Conservation (phyloP, 2,329 filamentous ascomycete species). For the Eutypa lata region DNA sequence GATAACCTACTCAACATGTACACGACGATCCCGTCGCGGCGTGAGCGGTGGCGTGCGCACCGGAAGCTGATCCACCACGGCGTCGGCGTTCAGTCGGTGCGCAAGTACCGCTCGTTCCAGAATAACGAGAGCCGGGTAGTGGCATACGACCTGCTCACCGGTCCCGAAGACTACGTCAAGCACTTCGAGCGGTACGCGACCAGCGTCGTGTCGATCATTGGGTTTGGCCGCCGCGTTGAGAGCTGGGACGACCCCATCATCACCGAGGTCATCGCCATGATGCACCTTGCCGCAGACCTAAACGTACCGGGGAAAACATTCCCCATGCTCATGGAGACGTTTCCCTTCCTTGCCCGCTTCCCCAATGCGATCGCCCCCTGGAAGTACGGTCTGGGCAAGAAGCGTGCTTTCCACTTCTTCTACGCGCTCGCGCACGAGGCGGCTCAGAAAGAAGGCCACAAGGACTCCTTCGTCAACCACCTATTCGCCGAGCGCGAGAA, state of each 20-base stretch:
- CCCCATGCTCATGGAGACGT: slow-evolving; percentile 56
- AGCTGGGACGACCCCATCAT: slow-evolving; percentile 53
- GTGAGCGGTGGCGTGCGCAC: slow-evolving; percentile 41
- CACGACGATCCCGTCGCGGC: slow-evolving; percentile 34
- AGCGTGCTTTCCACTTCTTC: slow-evolving; percentile 48
- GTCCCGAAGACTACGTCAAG: slow-evolving; percentile 45
- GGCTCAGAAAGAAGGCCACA: slow-evolving; percentile 31
- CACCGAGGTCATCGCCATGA: slow-evolving; percentile 55
- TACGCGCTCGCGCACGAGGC: slow-evolving; percentile 50
- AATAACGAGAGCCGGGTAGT: slow-evolving; percentile 56
- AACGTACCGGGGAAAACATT: slow-evolving; percentile 52
- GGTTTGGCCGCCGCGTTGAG: slow-evolving; percentile 51
- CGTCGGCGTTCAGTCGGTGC: slow-evolving; percentile 53
- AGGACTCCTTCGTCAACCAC: slow-evolving; percentile 41
- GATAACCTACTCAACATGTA: slow-evolving; percentile 43
- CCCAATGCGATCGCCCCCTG: slow-evolving; percentile 47
- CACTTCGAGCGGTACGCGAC: slow-evolving; percentile 53
- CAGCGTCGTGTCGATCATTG: slow-evolving; percentile 53
- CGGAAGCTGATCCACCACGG: slow-evolving; percentile 51
- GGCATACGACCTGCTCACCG: slow-evolving; percentile 45
- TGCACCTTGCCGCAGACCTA: slow-evolving; percentile 56
- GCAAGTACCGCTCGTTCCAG: slow-evolving; percentile 50
- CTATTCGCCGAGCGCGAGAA: slow-evolving; percentile 46
- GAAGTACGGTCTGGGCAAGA: slow-evolving; percentile 46
- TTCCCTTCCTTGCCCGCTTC: slow-evolving; percentile 45